phyloP scores from a whole-genome alignment of 1,284 basidiomycete genomes.

The Rhizopogon hawkerae region DNA sequence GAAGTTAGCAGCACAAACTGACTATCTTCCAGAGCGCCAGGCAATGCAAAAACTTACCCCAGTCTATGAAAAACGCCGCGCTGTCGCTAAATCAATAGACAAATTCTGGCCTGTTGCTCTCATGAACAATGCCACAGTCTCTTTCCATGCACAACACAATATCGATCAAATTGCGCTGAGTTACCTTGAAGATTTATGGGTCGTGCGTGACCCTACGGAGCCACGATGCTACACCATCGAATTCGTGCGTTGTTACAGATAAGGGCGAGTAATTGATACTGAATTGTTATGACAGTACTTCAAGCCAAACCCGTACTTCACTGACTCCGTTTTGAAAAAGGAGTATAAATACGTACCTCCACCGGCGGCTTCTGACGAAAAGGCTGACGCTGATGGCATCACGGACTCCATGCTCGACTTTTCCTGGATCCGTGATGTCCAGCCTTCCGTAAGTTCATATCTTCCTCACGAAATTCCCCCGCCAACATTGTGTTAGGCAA shows the following conservation, averaged over 20 bases:
- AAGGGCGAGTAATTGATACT: neutral
- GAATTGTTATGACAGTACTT: conserved; percentile 45
- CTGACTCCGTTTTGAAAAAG: conserved; percentile 66
- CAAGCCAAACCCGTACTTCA: conserved; percentile 77
- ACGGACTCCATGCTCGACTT: conserved; percentile 70
- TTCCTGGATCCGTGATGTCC: conserved; percentile 66
- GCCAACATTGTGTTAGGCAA: conserved; percentile 33
- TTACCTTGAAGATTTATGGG: conserved; percentile 75
- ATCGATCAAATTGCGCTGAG: conserved; percentile 66
- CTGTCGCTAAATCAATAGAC: conserved; percentile 51
- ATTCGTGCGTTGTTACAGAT: conserved; percentile 49
- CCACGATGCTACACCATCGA: conserved; percentile 69
- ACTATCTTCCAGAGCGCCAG: conserved; percentile 46
- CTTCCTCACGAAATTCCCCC: conserved; percentile 1
- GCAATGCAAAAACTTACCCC: conserved; percentile 48
- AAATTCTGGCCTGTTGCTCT: conserved; percentile 77
- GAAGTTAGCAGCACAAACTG: conserved; percentile 5
- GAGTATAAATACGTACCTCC: conserved; percentile 65
- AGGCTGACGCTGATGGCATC: conserved; percentile 62
- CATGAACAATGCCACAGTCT: conserved; percentile 57
- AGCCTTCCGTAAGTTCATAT: conserved; percentile 43
- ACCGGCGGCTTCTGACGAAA: conserved; percentile 43
- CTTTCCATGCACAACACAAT: conserved; percentile 55
- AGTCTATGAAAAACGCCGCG: conserved; percentile 62
- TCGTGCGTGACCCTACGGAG: conserved; percentile 57